phyloP scores from a whole-genome alignment of 2,329 filamentous ascomycete species.

The Aspergillus fructus region DNA sequence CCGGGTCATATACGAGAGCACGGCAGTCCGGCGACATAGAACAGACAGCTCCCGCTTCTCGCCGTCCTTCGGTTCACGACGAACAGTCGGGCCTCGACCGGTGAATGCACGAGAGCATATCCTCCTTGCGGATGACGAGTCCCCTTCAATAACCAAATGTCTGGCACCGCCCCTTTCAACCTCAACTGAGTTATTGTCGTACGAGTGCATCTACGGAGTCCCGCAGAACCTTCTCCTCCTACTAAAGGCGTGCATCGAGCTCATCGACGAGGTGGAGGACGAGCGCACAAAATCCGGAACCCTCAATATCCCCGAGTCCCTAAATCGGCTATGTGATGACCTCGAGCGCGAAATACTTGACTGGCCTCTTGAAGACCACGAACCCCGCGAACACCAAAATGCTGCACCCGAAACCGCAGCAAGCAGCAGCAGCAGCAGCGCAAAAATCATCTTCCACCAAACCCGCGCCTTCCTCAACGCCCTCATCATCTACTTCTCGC shows the following conservation, averaged over 20 bases:
- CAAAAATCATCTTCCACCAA: conserved; percentile 5
- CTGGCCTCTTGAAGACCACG: conserved; percentile 1
- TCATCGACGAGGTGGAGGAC: conserved; percentile 4
- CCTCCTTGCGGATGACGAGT: neutral
- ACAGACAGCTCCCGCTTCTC: neutral
- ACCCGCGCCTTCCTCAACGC: conserved; percentile 9
- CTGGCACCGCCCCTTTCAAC: neutral
- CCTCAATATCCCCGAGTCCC: neutral
- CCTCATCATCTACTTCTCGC: conserved; percentile 10
- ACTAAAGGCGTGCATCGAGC: conserved; percentile 1
- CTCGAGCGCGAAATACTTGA: conserved; percentile 9
- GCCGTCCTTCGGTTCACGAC: neutral
- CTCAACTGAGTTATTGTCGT: neutral
- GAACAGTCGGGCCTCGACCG: neutral
- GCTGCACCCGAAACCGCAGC: neutral
- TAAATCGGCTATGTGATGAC: neutral
- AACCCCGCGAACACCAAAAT: neutral
- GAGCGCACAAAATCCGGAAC: neutral
- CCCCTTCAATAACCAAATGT: neutral
- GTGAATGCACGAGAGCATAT: neutral
- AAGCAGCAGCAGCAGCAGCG: neutral
- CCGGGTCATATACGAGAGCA: conserved; percentile 11
- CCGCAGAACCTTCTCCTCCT: conserved; percentile 5
- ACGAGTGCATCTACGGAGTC: conserved; percentile 11
- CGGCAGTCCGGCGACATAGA: neutral